Conservation (phyloP, 2,329 filamentous ascomycete species). For the Phialemonium atrogriseum region DNA sequence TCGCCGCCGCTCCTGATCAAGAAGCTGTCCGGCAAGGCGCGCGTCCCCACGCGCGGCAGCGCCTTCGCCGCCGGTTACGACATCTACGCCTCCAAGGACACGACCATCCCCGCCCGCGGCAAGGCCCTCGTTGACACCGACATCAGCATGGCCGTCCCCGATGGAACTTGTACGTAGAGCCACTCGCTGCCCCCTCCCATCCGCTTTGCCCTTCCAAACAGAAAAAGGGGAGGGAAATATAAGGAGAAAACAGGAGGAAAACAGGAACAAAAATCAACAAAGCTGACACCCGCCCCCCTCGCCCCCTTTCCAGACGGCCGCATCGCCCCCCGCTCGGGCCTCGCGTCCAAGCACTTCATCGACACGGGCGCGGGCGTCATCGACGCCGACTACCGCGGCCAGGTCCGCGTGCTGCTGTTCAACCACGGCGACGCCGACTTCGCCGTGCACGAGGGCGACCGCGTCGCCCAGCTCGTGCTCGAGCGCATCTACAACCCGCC, state of each 20-base stretch:
- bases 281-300: too few species aligned
- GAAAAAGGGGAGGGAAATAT: too few species aligned
- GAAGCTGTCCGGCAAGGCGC: conserved; percentile 74
- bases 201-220: not conserved
- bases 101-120: conserved; percentile 69
- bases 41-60: conserved; percentile 79
- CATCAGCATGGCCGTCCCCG: conserved; percentile 82
- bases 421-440: conserved; percentile 85
- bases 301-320: conserved; percentile 62
- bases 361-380: conserved; percentile 95
- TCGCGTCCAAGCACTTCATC: conserved; percentile 91
- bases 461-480: conserved; percentile 85
- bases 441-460: conserved; percentile 73
- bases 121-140: conserved; percentile 86
- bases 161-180: conserved; percentile 68
- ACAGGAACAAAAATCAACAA: too few species aligned
- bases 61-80: conserved; percentile 91
- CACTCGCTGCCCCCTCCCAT: not conserved
- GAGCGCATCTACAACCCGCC: conserved; percentile 94
- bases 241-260: too few species aligned
- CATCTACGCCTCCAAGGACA: conserved; percentile 70
- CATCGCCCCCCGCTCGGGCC: conserved; percentile 81
- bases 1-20: conserved; percentile 71
- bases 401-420: conserved; percentile 90
- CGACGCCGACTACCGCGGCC: conserved; percentile 92